Base-by-base conservation (phyloP, 441 rosid genomes). In the Adansonia rubrostipa region DNA sequence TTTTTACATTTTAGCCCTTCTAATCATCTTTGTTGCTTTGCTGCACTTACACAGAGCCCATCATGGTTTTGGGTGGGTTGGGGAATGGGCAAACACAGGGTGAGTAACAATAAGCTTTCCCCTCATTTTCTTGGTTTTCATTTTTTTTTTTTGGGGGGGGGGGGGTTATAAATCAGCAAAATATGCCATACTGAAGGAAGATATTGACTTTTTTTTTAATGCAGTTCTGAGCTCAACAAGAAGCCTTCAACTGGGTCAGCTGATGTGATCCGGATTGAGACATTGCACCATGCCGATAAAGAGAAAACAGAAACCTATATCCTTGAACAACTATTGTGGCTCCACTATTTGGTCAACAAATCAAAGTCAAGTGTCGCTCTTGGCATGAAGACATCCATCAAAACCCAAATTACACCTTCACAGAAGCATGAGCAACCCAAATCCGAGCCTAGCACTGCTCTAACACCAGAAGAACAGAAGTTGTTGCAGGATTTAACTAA, bases 11-110 rank as follows among this genome's bases (percentile, higher is more conserved):
- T 69, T 28, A 71, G 33, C 28, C 4, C 15, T 2, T 68, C 44
- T 44, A 9, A 69, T 48, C 54, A 51, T 73, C 65, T 36, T 54
- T 71, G 63, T 28, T 74, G 45, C 56, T 42, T 73, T 81, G 40
- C 44, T 72, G 48, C 63, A 54, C 61, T 82, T 82, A 83, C 60
- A 47, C 88, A 87, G 91, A 76, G 89, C 92, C n/a, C 91, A 85
- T 86, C 91, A 85, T 80, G 93, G 90, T 73, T 87, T 87, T n/a
- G 93, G 93, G 66, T 90, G 93, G 92, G 93, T 90, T 65, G 93
- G 93, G 66, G 93, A 90, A 75, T 90, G 93, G 93, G 93, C 92
- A 63, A 90, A 85, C 73, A 82, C 89, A 48, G 92, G 91, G 93
- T 88, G 51, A 86, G 79, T 74, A 66, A 74, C 9, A 7, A 56